Evolutionary conservation across 2,329 filamentous ascomycete genomes (phyloP).

Genomic region (Fusarium luffae): DNA sequence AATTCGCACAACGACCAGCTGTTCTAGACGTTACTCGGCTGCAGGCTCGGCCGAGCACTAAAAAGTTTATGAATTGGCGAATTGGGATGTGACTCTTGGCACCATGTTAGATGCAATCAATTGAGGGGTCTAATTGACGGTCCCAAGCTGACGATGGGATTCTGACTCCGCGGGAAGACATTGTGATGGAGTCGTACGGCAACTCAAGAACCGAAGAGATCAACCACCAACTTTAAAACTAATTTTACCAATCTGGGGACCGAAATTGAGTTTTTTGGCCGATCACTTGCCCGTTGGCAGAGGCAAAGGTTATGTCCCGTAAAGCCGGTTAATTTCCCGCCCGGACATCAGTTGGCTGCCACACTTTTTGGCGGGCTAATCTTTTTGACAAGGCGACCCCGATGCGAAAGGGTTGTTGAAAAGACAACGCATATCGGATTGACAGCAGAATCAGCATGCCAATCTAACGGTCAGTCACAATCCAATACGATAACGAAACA

Average conservation of each 20-base stretch:
- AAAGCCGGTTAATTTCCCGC: conserved; percentile 12
- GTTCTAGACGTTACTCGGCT: neutral
- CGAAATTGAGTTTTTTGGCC: neutral
- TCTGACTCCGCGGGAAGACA: neutral
- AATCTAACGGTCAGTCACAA: neutral
- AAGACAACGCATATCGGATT: neutral
- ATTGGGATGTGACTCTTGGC: neutral
- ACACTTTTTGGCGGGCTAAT: neutral
- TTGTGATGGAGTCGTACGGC: neutral
- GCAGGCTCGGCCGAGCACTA: neutral
- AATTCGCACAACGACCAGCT: neutral
- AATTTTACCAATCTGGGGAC: neutral
- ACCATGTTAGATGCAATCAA: neutral
- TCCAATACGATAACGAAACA: neutral
- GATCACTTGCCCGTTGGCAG: neutral
- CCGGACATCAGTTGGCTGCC: neutral
- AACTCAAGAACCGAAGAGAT: neutral
- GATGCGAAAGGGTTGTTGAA: neutral
- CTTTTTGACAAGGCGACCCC: neutral
- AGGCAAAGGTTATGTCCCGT: neutral
- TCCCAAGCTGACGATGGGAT: neutral
- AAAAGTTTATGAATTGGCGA: neutral
- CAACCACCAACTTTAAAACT: neutral
- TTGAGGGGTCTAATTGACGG: neutral
- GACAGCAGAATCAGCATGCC: neutral